phyloP scores from a whole-genome alignment of 2,329 filamentous ascomycete species.

The Colletotrichum sojae region DNA sequence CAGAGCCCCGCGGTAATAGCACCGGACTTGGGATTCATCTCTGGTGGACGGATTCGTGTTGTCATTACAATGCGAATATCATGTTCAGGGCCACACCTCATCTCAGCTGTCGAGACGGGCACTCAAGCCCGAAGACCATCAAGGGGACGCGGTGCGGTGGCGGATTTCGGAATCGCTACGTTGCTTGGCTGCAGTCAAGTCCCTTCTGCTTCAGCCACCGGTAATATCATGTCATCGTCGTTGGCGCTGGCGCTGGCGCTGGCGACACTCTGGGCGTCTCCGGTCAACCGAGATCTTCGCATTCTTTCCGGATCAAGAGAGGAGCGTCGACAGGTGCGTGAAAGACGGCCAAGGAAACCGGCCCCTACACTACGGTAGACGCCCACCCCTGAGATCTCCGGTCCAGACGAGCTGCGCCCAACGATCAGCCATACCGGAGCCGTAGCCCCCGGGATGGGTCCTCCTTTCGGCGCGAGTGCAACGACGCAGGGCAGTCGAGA shows the following conservation, averaged over 20 bases:
- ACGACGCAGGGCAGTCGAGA: slow-evolving; percentile 15
- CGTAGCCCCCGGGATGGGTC: slow-evolving; percentile 29
- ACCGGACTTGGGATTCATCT: slow-evolving; percentile 10
- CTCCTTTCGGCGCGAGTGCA: slow-evolving; percentile 17
- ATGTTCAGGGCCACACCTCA: neutral
- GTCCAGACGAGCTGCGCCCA: slow-evolving; percentile 28
- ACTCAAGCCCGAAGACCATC: too few relatives aligned
- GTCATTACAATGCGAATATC: too few relatives aligned
- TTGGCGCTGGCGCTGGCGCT: slow-evolving; percentile 7
- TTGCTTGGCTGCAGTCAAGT: slow-evolving; percentile 13
- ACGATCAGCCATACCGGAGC: slow-evolving; percentile 34
- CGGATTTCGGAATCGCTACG: neutral
- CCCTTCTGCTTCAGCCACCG: slow-evolving; percentile 11
- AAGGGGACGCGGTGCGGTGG: slow-evolving; percentile 1
- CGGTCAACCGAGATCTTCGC: slow-evolving; percentile 32
- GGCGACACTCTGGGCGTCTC: slow-evolving; percentile 28
- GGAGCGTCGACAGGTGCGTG: neutral
- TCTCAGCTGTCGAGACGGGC: slow-evolving; percentile 13
- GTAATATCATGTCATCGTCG: neutral
- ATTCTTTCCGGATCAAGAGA: slow-evolving; percentile 4
- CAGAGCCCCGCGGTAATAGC: slow-evolving; percentile 26
- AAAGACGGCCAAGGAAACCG: neutral
- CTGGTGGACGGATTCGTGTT: too few relatives aligned
- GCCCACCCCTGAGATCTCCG: slow-evolving; percentile 12
- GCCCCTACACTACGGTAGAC: neutral